These are phyloP conservation scores for Nakazawaea pomicola DNA, from an alignment of 805 yeast species.

Conservation along the genomic window DNA sequence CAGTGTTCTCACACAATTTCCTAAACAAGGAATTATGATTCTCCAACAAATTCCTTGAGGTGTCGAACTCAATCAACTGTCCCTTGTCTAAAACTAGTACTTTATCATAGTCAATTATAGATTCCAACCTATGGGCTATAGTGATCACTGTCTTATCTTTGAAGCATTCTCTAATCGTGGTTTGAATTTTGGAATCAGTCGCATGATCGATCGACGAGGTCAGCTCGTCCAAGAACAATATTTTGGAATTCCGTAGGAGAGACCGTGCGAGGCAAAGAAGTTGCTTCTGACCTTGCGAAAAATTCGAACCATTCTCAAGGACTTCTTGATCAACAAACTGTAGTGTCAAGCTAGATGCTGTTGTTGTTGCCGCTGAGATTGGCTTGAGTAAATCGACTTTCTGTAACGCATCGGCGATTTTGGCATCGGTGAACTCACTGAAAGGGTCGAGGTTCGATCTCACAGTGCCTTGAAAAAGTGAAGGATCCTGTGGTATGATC, in stretches of 20 bases:
- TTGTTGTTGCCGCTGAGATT: no score
- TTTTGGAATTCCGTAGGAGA: slow-evolving; percentile 58
- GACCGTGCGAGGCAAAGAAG: slow-evolving; percentile 72
- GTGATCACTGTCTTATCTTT: slow-evolving; percentile 61
- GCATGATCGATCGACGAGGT: slow-evolving; percentile 67
- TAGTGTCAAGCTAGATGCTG: no score
- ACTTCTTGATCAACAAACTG: slow-evolving; percentile 42
- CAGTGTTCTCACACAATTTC: slow-evolving; percentile 5
- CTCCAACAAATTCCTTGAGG: slow-evolving; percentile 57
- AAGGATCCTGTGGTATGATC: slow-evolving; percentile 79
- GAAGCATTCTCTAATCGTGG: slow-evolving; percentile 52
- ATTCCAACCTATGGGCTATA: slow-evolving; percentile 72
- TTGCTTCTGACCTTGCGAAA: slow-evolving; percentile 66
- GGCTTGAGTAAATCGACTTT: slow-evolving; percentile 46
- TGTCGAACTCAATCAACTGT: slow-evolving; percentile 65
- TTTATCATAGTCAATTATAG: slow-evolving; percentile 69
- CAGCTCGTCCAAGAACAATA: slow-evolving; percentile 74
- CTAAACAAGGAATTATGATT: slow-evolving; percentile 26
- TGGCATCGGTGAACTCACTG: slow-evolving; percentile 33
- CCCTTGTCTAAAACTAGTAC: slow-evolving; percentile 83
- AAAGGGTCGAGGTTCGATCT: slow-evolving; percentile 53
- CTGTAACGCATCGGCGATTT: slow-evolving; percentile 45
- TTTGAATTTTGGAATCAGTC: slow-evolving; percentile 66
- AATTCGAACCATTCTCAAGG: slow-evolving; percentile 55
- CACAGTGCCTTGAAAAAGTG: slow-evolving; percentile 45